Base-by-base conservation (phyloP, 768 basidiomycete species). In the Xerocomus brunneocitrinus region DNA sequence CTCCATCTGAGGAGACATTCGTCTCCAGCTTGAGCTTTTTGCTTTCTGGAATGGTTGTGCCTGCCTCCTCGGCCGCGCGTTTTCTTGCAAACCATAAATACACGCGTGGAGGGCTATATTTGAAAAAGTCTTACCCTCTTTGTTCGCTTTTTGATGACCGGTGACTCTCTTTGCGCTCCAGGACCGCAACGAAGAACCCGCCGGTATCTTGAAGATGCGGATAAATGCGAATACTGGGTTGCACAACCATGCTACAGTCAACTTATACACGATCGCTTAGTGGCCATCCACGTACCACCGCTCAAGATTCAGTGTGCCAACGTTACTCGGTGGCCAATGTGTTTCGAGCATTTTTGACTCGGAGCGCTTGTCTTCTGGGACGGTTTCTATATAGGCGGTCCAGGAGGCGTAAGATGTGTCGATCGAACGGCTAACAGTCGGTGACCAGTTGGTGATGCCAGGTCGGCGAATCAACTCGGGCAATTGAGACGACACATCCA, bases 161-260 rank as follows among this genome's bases (percentile, higher is more conserved):
- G 31, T 54, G 45, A 9, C 27, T 54, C 14, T 59, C 54, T 49
- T 73, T 80, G 63, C 77, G 81, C 64, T 87, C 79, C 34, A 98
- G 69, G 0, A 97, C 88, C 10, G 93, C 93, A n/a, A 99, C 84
- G 65, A 97, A 99, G 73, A 99, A 99, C 0, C 94, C 97, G 3
- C 97, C 97, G 0, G 94, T 91, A 64, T 99, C 90, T 70, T 98
- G 97, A 8, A 97, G 73, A 67, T 98, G 95, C 2, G 97, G 95
- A 65, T 95, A 90, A 57, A 98, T 82, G 36, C 97, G 81, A 68
- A 98, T 72, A 61, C 94, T 97, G 34, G 22, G 13, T 35, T 16
- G 52, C 9, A 47, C 13, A 40, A 28, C 38, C 38, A 32, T 16
- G 2, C 31, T 19, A 40, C 10, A 41, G 22, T 65, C 38, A 54